phyloP scores from a whole-genome alignment of 768 basidiomycete species.

The Leccinum arenicola region DNA sequence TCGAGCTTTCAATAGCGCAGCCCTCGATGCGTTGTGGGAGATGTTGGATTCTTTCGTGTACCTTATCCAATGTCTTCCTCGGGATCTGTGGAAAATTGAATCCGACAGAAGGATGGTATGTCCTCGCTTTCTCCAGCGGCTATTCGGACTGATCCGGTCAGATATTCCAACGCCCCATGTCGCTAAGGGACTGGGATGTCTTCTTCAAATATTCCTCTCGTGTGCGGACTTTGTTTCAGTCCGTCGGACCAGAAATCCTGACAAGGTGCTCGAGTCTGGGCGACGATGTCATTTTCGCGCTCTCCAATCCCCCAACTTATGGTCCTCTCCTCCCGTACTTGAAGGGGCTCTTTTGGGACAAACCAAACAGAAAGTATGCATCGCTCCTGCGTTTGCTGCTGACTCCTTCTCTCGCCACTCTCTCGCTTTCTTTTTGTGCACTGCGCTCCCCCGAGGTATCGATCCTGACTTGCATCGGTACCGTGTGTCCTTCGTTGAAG shows the following conservation, averaged over 20 bases:
- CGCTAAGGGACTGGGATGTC: constrained; percentile 25
- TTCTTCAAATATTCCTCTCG: constrained; percentile 28
- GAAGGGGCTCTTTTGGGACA: constrained; percentile 21
- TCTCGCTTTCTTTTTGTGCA: constrained; percentile 8
- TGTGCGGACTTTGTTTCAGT: constrained; percentile 13
- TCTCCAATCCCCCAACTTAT: constrained; percentile 22
- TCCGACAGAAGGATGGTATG: constrained; percentile 12
- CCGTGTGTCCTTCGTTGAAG: constrained; percentile 20
- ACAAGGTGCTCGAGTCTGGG: constrained; percentile 5
- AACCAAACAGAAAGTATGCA: constrained; percentile 11
- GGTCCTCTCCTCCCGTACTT: constrained; percentile 23
- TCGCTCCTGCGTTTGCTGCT: constrained; percentile 21
- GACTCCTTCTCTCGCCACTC: constrained; percentile 19
- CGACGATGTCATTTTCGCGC: constrained; percentile 25
- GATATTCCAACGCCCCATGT: constrained; percentile 26
- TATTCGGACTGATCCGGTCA: constrained; percentile 12
- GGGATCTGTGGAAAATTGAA: constrained; percentile 26
- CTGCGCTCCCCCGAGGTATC: constrained; percentile 19
- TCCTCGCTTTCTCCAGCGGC: neutral
- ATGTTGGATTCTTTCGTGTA: constrained; percentile 18
- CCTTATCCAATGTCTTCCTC: constrained; percentile 27
- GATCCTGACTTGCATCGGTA: constrained; percentile 19
- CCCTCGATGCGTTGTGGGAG: constrained; percentile 28
- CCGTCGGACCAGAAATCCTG: neutral
- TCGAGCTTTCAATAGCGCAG: constrained; percentile 17